Evolutionary conservation across 1,284 basidiomycete genomes (phyloP), one percentile per base, ranked within the genome.

Genomic region (Rhodotorula sp.): DNA sequence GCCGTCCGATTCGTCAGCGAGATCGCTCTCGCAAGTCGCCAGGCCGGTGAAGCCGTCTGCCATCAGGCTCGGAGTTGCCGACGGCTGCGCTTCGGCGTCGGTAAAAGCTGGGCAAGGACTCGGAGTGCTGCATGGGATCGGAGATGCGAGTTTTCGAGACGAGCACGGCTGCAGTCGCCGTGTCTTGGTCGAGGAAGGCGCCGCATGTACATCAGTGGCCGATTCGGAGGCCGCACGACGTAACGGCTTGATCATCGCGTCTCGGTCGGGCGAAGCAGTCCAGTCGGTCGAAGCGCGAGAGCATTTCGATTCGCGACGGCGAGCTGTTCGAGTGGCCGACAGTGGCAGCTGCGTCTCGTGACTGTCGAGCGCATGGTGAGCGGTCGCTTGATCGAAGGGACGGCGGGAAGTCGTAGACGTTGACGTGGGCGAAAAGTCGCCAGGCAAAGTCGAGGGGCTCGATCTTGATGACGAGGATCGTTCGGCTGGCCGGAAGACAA

Each of bases 1-100:
- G 3, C 22, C 53, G 33, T 67, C 65, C 10, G n/a, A 17, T 18
- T 58, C 66, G 20, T 54, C 62, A 4, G n/a, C 60, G 54, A 57
- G 12, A 20, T 45, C 37, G 45, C 62, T 60, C 15, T 58, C 60
- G 14, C 46, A 46, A 4, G 64, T 56, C 4, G 61, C 58, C 6
- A 65, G 55, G 55, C 63, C 64, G n/a, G 57, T 29, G 15, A 55
- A 46, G 44, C 68, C 69, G 58, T 67, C 71, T 14, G 67, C 71
- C 10, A 59, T 65, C 14, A 67, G 42, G 26, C 53, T 55, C 3
- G 71, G 68, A 2, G 66, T 62, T 0, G 57, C 48, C 0, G 68
- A 62, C 10, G 62, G 42, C 15, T 20, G 33, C 14, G 37, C 54
- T 53, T 64, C 58, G 62, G 54, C 59, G 45, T 54, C 10, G 15